A percentile compares a stretch with the other conserved stretches of the same genome.
Conservation (phyloP, 1,139 yeast genomes). For the Nakaseomyces kungkrabaensis region DNA sequence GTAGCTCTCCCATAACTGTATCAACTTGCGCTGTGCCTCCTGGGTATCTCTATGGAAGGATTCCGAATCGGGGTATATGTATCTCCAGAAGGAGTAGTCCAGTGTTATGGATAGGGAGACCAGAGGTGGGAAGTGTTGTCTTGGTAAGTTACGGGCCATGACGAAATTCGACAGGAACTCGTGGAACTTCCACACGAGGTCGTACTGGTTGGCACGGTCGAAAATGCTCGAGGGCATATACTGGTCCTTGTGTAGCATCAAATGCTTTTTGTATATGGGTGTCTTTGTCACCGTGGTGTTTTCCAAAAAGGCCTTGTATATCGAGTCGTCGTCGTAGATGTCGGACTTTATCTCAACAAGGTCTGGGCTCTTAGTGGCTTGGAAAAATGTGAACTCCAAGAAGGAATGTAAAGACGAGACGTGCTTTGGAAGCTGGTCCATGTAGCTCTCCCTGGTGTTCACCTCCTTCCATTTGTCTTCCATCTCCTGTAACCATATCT, state of each 20-base stretch:
- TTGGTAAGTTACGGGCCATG: constrained; percentile 23
- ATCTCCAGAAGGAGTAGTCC: constrained; percentile 12
- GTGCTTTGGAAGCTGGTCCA: constrained; percentile 13
- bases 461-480: constrained; percentile 22
- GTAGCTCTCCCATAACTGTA: constrained; percentile 23
- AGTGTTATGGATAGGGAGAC: constrained; percentile 16
- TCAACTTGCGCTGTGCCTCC: constrained; percentile 19
- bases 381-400: constrained; percentile 20
- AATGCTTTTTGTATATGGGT: constrained; percentile 17
- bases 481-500: constrained; percentile 25
- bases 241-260: constrained; percentile 14
- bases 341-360: constrained; percentile 15
- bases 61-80: constrained; percentile 9
- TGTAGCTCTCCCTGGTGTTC: neutral
- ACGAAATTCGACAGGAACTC: constrained; percentile 24
- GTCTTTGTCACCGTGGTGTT: constrained; percentile 22
- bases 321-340: constrained; percentile 23
- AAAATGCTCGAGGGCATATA: constrained; percentile 23
- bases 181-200: constrained; percentile 30
- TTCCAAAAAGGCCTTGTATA: constrained; percentile 22
- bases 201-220: constrained; percentile 26
- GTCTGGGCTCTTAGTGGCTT: constrained; percentile 17
- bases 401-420: constrained; percentile 17
- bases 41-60: constrained; percentile 15
- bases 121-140: constrained; percentile 10